Conservation (phyloP, 768 basidiomycete genomes). For the Serendipita sp. region DNA sequence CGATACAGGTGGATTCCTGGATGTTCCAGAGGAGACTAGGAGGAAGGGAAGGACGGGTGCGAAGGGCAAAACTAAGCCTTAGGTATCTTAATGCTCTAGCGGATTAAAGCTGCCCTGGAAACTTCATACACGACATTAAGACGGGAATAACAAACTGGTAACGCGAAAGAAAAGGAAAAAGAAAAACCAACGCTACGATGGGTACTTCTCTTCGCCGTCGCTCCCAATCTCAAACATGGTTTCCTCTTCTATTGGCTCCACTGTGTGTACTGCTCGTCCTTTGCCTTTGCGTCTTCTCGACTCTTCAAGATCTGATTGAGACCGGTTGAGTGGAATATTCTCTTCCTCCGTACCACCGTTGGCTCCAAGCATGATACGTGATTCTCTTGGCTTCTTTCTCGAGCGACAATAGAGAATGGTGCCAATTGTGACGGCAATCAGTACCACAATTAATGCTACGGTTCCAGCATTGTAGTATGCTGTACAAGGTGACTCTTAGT, state of each 20-base stretch:
- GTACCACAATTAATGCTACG: constrained; percentile 62
- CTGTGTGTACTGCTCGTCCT: constrained; percentile 17
- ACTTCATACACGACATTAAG: too few species aligned
- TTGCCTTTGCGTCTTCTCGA: constrained; percentile 21
- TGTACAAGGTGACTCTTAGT: constrained; percentile 17
- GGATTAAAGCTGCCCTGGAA: too few species aligned
- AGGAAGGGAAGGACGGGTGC: constrained; percentile 3
- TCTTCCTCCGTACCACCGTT: constrained; percentile 40
- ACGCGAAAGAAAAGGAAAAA: too few species aligned
- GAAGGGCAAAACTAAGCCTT: neutral
- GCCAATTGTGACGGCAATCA: constrained; percentile 52
- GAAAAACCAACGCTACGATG: neutral
- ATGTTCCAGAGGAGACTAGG: constrained; percentile 23
- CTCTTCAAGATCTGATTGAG: constrained; percentile 9
- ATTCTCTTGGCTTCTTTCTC: constrained; percentile 21
- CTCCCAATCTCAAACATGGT: constrained; percentile 31
- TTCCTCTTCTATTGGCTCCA: constrained; percentile 15
- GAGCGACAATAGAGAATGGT: constrained; percentile 67
- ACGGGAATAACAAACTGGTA: too few species aligned
- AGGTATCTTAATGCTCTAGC: too few species aligned
- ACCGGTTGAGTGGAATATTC: constrained; percentile 44
- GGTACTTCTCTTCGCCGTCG: constrained; percentile 29
- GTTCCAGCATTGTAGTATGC: constrained; percentile 95
- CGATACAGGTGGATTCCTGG: constrained; percentile 75
- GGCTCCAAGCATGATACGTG: constrained; percentile 20